Evolutionary conservation across 73 alveolate genomes (phyloP).

Genomic region (Halteria grandinella): DNA sequence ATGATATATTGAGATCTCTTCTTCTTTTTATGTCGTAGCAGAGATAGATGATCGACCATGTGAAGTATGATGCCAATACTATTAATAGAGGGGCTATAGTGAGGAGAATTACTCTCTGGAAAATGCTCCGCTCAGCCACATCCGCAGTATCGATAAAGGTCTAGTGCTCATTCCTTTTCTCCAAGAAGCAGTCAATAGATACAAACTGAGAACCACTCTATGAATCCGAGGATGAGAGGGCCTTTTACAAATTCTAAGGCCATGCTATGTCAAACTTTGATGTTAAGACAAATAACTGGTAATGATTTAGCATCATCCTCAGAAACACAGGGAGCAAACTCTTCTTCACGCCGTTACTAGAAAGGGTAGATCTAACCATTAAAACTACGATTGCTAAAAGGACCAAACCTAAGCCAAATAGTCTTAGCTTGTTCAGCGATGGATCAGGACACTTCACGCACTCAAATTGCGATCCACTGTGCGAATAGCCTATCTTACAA

Average conservation of each 20-base stretch:
- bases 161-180: background rate
- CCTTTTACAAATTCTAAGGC: background rate
- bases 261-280: constrained; percentile 2
- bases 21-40: no score
- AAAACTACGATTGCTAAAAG: background rate
- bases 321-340: background rate
- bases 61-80: no score
- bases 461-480: background rate
- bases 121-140: no score
- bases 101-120: no score
- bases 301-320: constrained; percentile 15
- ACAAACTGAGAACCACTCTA: background rate
- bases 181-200: constrained; percentile 19
- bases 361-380: constrained; percentile 13
- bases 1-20: no score
- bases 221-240: background rate
- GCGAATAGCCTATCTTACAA: constrained; percentile 4
- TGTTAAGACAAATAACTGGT: background rate
- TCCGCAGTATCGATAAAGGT: background rate
- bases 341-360: background rate
- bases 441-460: constrained; percentile 13
- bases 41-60: no score
- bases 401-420: background rate
- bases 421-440: background rate
- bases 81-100: no score